Percentiles rank a stretch among this genome's conserved stretches.
phyloP scores from a whole-genome alignment of 495 filamentous ascomycete genomes.

The Podospora sp. region DNA sequence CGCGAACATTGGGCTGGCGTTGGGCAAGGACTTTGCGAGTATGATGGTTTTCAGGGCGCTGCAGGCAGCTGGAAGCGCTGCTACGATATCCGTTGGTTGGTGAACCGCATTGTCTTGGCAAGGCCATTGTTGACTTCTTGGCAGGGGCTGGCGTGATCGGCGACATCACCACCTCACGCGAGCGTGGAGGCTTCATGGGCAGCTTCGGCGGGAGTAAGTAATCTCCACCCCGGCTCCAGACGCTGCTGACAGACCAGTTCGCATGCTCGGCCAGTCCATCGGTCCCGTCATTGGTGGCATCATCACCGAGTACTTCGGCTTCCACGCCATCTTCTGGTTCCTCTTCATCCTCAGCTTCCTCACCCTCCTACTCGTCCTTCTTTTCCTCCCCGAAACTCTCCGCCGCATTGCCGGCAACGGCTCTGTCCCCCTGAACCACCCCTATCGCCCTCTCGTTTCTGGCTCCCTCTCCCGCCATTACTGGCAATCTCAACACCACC shows the following conservation, averaged over 20 bases:
- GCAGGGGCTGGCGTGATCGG: slow-evolving; percentile 55
- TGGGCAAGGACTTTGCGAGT: slow-evolving; percentile 50
- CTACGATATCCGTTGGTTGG: slow-evolving; percentile 45
- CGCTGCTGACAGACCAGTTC: slow-evolving; percentile 28
- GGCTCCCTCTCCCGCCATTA: slow-evolving; percentile 46
- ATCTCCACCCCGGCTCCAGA: not conserved
- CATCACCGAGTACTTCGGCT: slow-evolving; percentile 63
- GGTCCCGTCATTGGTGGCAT: slow-evolving; percentile 66
- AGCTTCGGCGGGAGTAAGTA: slow-evolving; percentile 45
- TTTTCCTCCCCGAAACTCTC: slow-evolving; percentile 62
- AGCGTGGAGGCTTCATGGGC: slow-evolving; percentile 57
- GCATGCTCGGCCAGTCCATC: slow-evolving; percentile 52
- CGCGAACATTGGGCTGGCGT: slow-evolving; percentile 55
- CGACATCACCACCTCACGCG: slow-evolving; percentile 53
- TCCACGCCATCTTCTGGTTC: slow-evolving; percentile 72
- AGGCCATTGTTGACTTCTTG: not conserved
- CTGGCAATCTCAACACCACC: slow-evolving; percentile 15
- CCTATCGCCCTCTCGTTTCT: slow-evolving; percentile 40
- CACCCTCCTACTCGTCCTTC: slow-evolving; percentile 45
- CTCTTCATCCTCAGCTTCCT: slow-evolving; percentile 54
- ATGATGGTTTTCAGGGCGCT: slow-evolving; percentile 55
- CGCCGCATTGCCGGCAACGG: slow-evolving; percentile 69
- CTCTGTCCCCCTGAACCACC: slow-evolving; percentile 40
- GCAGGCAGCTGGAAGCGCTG: slow-evolving; percentile 55
- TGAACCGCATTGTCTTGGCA: not conserved